phyloP scores from a whole-genome alignment of 768 basidiomycete species.

The Boletus rex-veris region DNA sequence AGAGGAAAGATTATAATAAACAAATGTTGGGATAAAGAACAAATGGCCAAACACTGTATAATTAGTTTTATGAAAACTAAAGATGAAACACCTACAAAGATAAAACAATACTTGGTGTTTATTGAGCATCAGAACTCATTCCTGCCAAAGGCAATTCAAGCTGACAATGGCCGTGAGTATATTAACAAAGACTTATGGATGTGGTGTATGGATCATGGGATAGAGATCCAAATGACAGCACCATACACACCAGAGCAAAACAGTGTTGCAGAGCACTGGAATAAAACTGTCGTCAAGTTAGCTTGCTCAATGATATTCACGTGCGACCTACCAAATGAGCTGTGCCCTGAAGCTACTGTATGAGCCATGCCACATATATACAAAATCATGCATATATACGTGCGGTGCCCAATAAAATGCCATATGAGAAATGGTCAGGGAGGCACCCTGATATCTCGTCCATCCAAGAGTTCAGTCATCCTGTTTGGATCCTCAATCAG shows the following conservation, averaged over 20 bases:
- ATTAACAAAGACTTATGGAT: neutral
- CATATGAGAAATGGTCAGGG: no score
- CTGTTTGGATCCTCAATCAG: no score
- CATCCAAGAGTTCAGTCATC: no score
- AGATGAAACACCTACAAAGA: neutral
- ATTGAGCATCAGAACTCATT: neutral
- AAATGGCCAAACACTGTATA: neutral
- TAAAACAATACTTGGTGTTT: neutral
- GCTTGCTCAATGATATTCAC: slow-evolving; percentile 31
- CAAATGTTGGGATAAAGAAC: no score
- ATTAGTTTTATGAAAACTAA: neutral
- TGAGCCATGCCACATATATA: no score
- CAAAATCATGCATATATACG: no score
- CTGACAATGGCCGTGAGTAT: neutral
- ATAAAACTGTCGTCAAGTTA: slow-evolving; percentile 31
- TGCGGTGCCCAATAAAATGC: no score
- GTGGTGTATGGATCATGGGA: slow-evolving; percentile 15
- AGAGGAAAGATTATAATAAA: no score
- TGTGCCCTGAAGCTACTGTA: no score
- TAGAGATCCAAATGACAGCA: slow-evolving; percentile 29
- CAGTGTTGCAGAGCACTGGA: slow-evolving; percentile 37
- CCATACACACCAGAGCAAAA: slow-evolving; percentile 40
- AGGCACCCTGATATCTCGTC: no score
- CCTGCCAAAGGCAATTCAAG: neutral
- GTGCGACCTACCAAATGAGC: slow-evolving; percentile 7